Base-by-base conservation (phyloP, 225 moss, liverwort and hornwort species). In the Climacium dendroides region DNA sequence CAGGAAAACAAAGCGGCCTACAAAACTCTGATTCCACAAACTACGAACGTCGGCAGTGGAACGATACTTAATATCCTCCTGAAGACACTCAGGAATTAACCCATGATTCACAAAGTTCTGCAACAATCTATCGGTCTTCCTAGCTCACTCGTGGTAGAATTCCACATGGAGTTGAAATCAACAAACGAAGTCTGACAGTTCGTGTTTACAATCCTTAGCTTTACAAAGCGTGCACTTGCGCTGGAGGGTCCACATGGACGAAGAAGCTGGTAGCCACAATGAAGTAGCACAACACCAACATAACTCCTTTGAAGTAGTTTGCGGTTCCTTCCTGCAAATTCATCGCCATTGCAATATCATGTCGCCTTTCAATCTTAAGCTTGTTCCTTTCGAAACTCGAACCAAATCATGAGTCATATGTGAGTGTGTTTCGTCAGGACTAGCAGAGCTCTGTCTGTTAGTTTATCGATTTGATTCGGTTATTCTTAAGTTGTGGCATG, bases 251-350 rank as follows among this genome's bases (percentile, higher is more conserved):
- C 45, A 80, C 89, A 58, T 92, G 92, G 23, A 88, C 89, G 29
- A 89, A 92, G 87, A 92, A 92, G 54, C 91, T 92, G 78, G 88
- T 84, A 25, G 91, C 89, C 76, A 93, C 92, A 43, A 89, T 86
- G 83, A 89, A 84, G 92, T 91, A 91, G 65, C 88, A 91, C 60
- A 88, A 73, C 30, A 93, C 77, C 81, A 91, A 61, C 91, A 93
- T 82, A 0, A 88, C 65, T 22, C 92, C 92, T 80, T 93, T 91
- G 80, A 89, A 91, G 89, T 89, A 91, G 86, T 93, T 93, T 11
- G 91, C 89, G 18, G 87, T 89, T 72, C 91, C 91, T 82, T 91
- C 91, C 89, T 91, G 91, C 57, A 78, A 61, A 59, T 82, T 45
- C n/a, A n/a, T n/a, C 13, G 37, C 19, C 82, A 54, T 82, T 54